Evolutionary conservation across 139 green algal genomes (phyloP), one percentile per base, ranked within the genome.

Genomic region (Chlorella sp.): DNA sequence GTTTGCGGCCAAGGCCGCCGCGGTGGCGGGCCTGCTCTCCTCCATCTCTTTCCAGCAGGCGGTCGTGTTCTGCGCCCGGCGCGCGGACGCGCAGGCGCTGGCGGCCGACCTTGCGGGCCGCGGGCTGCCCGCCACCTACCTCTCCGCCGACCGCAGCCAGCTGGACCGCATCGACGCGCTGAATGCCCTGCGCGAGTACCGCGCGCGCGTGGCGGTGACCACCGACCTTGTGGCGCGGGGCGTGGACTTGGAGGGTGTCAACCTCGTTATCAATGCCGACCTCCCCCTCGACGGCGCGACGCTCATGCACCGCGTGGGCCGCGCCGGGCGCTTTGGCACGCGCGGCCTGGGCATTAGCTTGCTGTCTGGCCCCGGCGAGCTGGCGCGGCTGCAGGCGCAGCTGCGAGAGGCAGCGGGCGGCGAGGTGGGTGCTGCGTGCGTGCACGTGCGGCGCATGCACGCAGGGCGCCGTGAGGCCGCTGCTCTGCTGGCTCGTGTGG

Each of bases 141-240:
- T 95, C 36, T 94, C 86, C 1, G 90, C 74, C 2, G 83, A 83
- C 50, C 64, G 80, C 33, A 42, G 75, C 3, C 92, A 97, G 81
- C 59, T 77, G 60, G 68, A 90, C 61, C 81, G 89, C 50, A 86
- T 79, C 35, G 70, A 74, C 50, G 83, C 86, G 43, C 87, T 97
- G 81, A 74, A 80, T 33, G 83, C 83, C 15, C 77, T 95, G 73
- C 76, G 84, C 2, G 79, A 67, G 6, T 93, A 93, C 84, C 61
- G 77, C 55, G 43, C 78, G 36, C 86, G 88, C 46, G 83, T 93
- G 23, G 71, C 94, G 0, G 92, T 97, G 27, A 89, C 87, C 38
- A 96, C 92, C 2, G 92, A 97, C 82, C 84, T 97, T 21, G 76
- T 88, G 60, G 88, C 91, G 0, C 86, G 92, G 11, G 92, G 92